Evolutionary conservation across 495 filamentous ascomycete genomes (phyloP).

Genomic region (Daldinia loculata): DNA sequence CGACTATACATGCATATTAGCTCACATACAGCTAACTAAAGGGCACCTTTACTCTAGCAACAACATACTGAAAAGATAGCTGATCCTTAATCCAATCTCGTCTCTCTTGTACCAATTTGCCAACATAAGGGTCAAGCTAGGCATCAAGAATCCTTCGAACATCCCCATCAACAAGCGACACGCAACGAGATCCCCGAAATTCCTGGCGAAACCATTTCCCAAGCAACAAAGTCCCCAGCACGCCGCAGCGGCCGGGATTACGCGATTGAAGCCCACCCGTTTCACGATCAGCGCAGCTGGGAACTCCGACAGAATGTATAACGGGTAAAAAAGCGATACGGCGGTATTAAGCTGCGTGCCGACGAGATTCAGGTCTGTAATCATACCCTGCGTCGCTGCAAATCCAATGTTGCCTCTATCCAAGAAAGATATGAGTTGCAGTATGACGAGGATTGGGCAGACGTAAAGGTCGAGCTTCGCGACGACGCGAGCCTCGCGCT

Average conservation of each 20-base stretch:
- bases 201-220: slow-evolving; percentile 44
- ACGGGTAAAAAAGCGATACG: slow-evolving; percentile 45
- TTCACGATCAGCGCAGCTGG: slow-evolving; percentile 45
- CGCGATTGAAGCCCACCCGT: slow-evolving; percentile 42
- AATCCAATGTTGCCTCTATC: slow-evolving; percentile 56
- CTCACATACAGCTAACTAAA: not conserved
- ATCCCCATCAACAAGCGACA: slow-evolving; percentile 46
- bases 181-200: slow-evolving; percentile 41
- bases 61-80: slow-evolving; percentile 41
- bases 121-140: slow-evolving; percentile 43
- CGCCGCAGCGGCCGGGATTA: slow-evolving; percentile 43
- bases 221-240: slow-evolving; percentile 47
- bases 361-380: slow-evolving; percentile 49
- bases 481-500: slow-evolving; percentile 42
- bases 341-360: slow-evolving; percentile 51
- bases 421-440: slow-evolving; percentile 53
- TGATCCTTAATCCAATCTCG: slow-evolving; percentile 43
- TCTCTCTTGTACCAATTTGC: slow-evolving; percentile 51
- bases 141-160: slow-evolving; percentile 47
- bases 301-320: slow-evolving; percentile 47
- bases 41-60: not conserved
- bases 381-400: slow-evolving; percentile 54
- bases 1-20: slow-evolving; percentile 24
- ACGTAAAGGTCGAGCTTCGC: slow-evolving; percentile 55
- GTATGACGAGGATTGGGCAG: slow-evolving; percentile 52